Base-by-base conservation (phyloP, 116 monocot genomes). In the Cymodocea nodosa region DNA sequence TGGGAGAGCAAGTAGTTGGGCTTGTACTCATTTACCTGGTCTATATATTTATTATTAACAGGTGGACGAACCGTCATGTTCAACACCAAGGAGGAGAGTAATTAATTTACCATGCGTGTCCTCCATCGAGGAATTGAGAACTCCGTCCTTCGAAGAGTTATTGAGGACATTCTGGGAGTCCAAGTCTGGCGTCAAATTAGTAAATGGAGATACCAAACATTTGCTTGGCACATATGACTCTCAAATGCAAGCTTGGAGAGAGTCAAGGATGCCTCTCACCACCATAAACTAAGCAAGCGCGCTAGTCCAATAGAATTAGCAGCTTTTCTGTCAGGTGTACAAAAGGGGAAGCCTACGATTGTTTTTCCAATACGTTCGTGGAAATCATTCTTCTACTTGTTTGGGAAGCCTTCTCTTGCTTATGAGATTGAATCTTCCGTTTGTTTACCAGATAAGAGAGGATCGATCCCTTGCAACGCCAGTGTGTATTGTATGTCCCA, bases 31-130 rank as follows among this genome's bases (percentile, higher is more conserved):
- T 18, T 62, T 35, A 8, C 44, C 44, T 44, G 44, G 44, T 44
- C 8, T 30, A 30, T 44, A 44, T 44, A 23, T n/a, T n/a, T n/a
- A n/a, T n/a, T n/a, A n/a, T n/a, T 24, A 24, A 67, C 54, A 97
- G 97, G 88, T 88, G 68, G 91, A 91, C 71, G 82, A 84, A 70
- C 91, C 83, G 49, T 78, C 88, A 56, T 91, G 97, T 79, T 87
- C 82, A 11, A 91, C 97, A 17, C 97, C 85, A 36, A 83, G 67
- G 70, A 85, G 59, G 57, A 62, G 97, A 54, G 59, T 50, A 3
- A 84, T 97, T 49, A 80, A 83, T 73, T 56, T 86, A 17, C 91
- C 88, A 23, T 88, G 80, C 55, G 63, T 51, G 39, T 50, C 79
- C 56, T 85, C 87, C 15, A 97, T 97, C 36, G 91, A 97, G 67